These are phyloP conservation scores for Pinus taeda DNA, from an alignment of 75 land plant species.

Conservation along the genomic window DNA sequence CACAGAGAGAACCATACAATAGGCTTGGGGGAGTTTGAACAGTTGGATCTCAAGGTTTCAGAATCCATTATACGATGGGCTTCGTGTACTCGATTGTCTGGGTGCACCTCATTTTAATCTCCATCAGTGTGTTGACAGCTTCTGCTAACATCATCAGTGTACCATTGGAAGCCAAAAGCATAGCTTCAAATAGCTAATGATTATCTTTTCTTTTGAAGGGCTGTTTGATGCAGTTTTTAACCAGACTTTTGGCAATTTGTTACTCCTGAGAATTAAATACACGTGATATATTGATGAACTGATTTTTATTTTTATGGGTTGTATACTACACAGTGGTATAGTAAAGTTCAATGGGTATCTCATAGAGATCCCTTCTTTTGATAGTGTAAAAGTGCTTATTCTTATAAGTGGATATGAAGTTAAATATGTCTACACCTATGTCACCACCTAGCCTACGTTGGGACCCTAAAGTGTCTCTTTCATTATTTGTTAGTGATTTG, in stretches of 20 bases:
- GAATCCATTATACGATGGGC: constrained; percentile 72
- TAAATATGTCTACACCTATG: no score
- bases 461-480: no score
- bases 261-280: background rate
- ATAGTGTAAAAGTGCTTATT: constrained; percentile 1
- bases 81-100: constrained; percentile 52
- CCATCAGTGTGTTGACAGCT: constrained; percentile 47
- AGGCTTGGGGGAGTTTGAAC: constrained; percentile 57
- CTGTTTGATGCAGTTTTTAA: constrained; percentile 7
- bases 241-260: background rate
- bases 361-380: background rate
- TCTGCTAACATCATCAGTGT: background rate
- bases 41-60: constrained; percentile 48
- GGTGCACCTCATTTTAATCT: constrained; percentile 44
- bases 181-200: background rate
- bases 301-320: constrained; percentile 2
- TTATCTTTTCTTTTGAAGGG: background rate
- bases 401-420: background rate
- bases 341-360: background rate
- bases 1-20: constrained; percentile 53
- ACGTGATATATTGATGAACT: constrained; percentile 1
- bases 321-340: background rate
- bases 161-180: background rate
- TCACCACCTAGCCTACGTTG: no score
- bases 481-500: no score